These are phyloP conservation scores for Plasmodium inui DNA, from an alignment of 169 alveolate genomes.

Conservation along the genomic window DNA sequence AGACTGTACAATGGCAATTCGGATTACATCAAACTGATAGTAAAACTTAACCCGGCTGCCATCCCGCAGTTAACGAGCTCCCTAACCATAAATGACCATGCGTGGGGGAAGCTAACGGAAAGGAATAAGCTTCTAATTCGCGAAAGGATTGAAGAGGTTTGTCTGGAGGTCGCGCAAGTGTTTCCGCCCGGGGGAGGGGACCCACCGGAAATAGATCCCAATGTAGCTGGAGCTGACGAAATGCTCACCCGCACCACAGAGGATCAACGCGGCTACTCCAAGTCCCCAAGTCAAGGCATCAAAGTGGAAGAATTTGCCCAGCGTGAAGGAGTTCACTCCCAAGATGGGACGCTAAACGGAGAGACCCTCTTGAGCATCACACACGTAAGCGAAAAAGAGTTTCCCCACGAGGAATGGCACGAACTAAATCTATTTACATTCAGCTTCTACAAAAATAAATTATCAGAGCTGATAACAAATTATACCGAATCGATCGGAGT, in stretches of 20 bases:
- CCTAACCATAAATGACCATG: constrained; percentile 36
- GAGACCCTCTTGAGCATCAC: not conserved
- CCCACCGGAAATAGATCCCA: not conserved
- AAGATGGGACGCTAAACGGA: not conserved
- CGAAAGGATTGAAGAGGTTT: constrained; percentile 14
- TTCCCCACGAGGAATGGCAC: not conserved
- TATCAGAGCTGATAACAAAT: constrained; percentile 37
- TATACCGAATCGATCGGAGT: not conserved
- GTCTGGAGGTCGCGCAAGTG: not conserved
- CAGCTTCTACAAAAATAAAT: constrained; percentile 27
- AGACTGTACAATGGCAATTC: not conserved
- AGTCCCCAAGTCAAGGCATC: not conserved
- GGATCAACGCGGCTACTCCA: not conserved
- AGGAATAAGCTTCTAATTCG: constrained; percentile 11
- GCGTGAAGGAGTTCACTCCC: not conserved
- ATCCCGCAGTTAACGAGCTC: constrained; percentile 2
- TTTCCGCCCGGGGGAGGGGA: not conserved
- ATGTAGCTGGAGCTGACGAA: not conserved
- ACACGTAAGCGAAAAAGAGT: not conserved
- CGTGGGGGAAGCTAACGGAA: constrained; percentile 3
- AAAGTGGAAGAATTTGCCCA: not conserved
- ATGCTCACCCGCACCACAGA: not conserved
- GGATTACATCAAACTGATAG: not conserved
- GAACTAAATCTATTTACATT: constrained; percentile 44
- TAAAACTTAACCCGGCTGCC: constrained; percentile 37